Conservation (phyloP, 805 yeast genomes). For the Phaffomyces antillensis region DNA sequence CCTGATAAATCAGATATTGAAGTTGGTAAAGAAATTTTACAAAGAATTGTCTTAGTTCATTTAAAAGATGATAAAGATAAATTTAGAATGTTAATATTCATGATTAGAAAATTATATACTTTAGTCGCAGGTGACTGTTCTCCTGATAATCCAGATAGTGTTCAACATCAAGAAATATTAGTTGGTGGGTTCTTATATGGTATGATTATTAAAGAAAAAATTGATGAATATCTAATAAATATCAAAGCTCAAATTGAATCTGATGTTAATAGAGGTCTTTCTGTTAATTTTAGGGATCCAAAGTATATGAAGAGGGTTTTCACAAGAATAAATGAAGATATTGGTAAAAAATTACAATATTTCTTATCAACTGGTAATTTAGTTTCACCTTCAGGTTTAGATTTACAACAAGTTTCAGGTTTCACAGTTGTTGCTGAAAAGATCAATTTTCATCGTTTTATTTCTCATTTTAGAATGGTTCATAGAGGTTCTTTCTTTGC, state of each 20-base stretch:
- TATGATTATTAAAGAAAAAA: slow-evolving; percentile 92
- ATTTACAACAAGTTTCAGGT: slow-evolving; percentile 96
- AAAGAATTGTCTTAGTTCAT: slow-evolving; percentile 85
- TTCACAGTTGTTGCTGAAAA: slow-evolving; percentile 98
- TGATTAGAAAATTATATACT: slow-evolving; percentile 92
- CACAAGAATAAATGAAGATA: slow-evolving; percentile 77
- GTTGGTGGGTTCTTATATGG: slow-evolving; percentile 95
- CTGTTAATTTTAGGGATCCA: slow-evolving; percentile 77
- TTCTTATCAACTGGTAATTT: slow-evolving; percentile 95
- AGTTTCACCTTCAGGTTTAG: slow-evolving; percentile 94
- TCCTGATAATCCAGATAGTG: slow-evolving; percentile 98
- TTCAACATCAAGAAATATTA: slow-evolving; percentile 95
- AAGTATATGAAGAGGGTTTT: slow-evolving; percentile 79
- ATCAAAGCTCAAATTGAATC: slow-evolving; percentile 68
- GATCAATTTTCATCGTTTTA: slow-evolving; percentile 92
- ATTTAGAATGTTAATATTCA: slow-evolving; percentile 79
- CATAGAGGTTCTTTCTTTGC: slow-evolving; percentile 99
- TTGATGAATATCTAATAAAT: slow-evolving; percentile 81
- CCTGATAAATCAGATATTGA: slow-evolving; percentile 84
- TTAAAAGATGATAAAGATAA: slow-evolving; percentile 68
- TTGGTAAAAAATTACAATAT: slow-evolving; percentile 90
- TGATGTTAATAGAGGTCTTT: slow-evolving; percentile 72
- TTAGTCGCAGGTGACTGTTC: slow-evolving; percentile 95
- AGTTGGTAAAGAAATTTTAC: slow-evolving; percentile 80
- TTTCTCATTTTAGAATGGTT: slow-evolving; percentile 98